Evolutionary conservation across 1,139 yeast species (phyloP).

Genomic region (Komagataea norvegica): DNA sequence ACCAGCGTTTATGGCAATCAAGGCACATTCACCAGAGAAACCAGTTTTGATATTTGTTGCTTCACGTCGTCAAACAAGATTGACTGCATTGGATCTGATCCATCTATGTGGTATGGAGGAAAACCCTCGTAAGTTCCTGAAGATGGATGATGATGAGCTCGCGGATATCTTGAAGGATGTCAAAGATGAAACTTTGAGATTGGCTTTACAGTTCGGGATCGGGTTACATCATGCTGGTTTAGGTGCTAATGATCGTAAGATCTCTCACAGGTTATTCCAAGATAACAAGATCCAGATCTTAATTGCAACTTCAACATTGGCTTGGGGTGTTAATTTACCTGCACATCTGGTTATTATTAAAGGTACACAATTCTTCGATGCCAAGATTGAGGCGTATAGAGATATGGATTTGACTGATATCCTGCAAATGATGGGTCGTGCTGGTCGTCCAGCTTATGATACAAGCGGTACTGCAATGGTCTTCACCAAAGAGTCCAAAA

Average conservation of each 20-base stretch:
- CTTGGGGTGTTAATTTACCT: constrained; percentile 97
- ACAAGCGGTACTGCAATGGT: constrained; percentile 94
- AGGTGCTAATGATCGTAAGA: constrained; percentile 82
- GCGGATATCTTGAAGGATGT: constrained; percentile 59
- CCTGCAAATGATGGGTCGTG: constrained; percentile 63
- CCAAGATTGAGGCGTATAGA: constrained; percentile 47
- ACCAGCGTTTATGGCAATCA: constrained; percentile 95
- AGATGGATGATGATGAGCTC: constrained; percentile 73
- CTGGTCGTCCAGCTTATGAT: constrained; percentile 96
- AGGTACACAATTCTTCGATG: constrained; percentile 63
- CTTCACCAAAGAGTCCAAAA: constrained; percentile 87
- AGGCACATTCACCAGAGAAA: constrained; percentile 88
- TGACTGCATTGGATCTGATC: constrained; percentile 89
- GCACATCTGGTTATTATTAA: constrained; percentile 91
- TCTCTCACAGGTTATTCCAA: constrained; percentile 84
- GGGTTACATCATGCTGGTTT: constrained; percentile 98
- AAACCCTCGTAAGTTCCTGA: constrained; percentile 81
- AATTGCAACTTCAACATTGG: constrained; percentile 91
- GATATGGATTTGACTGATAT: constrained; percentile 76
- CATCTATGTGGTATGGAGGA: constrained; percentile 94
- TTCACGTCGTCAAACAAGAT: constrained; percentile 92
- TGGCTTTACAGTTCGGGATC: constrained; percentile 90
- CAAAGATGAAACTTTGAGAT: constrained; percentile 80
- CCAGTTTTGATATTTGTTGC: constrained; percentile 96
- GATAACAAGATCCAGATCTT: constrained; percentile 81